These are phyloP conservation scores for Globisporangium cederbergense DNA, from an alignment of 352 stramenopile genomes.

Conservation along the genomic window DNA sequence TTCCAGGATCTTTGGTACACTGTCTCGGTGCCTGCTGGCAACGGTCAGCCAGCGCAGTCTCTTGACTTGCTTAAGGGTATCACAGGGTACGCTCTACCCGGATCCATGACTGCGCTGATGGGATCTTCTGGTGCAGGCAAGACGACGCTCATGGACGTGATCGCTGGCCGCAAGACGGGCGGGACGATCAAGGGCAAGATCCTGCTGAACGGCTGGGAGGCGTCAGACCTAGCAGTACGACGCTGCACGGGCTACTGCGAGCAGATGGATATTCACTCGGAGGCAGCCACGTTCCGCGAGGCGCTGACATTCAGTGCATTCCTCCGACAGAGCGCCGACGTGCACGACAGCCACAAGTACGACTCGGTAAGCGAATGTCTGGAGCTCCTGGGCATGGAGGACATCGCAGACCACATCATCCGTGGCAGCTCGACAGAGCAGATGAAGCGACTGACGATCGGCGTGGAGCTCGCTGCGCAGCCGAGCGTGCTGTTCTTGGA, in stretches of 20 bases:
- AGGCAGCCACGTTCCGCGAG: conserved; percentile 89
- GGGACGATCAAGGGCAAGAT: conserved; percentile 77
- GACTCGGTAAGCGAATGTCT: conserved; percentile 57
- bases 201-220: conserved; percentile 50
- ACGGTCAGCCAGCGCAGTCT: conserved; percentile 23
- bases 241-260: conserved; percentile 67
- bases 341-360: conserved; percentile 41
- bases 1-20: conserved; percentile 67
- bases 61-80: conserved; percentile 59
- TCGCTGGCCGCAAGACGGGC: conserved; percentile 86
- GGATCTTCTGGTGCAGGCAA: conserved; percentile 84
- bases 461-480: conserved; percentile 89
- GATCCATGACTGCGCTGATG: conserved; percentile 69
- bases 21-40: conserved; percentile 35
- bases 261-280: conserved; percentile 90
- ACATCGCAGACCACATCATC: conserved; percentile 62
- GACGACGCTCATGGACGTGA: conserved; percentile 94
- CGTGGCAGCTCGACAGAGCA: conserved; percentile 54
- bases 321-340: conserved; percentile 52
- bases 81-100: conserved; percentile 48
- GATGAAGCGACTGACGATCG: conserved; percentile 77
- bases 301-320: conserved; percentile 91
- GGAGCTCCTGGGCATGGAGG: conserved; percentile 47
- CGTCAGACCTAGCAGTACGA: conserved; percentile 49
- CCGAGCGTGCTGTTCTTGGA: conserved; percentile 88